Evolutionary conservation across 2,329 filamentous ascomycete genomes (phyloP), one percentile per base, ranked within the genome.

Genomic region (Phialophora tarda): DNA sequence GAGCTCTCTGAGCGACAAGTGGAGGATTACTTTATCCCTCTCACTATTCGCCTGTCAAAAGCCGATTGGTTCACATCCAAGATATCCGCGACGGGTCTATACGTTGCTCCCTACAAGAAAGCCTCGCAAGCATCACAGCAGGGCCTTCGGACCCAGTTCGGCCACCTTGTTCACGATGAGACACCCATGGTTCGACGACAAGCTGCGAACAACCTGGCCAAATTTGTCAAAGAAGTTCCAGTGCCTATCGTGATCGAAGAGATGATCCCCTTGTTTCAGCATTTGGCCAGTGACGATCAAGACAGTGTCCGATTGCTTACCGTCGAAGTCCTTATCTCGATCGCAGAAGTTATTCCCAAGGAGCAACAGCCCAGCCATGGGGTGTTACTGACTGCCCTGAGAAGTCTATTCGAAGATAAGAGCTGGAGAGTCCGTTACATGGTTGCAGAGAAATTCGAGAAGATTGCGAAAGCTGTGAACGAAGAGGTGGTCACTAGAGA

Each of bases 51-150:
- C 77, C 91, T 99, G 69, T 96, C 95, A 72, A 99, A 98, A 86
- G 95, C 95, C 81, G 95, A 99, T 82, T 99, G 95, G 95, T 99
- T 99, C 81, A 99, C 95, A 65, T 98, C 95, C 71, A 99, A 98
- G 83, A 95, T 99, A 71, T 99, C 95, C 34, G 95, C 94, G 69
- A 97, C 94, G 71, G 95, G 95, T 70, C 90, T 99, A 70, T 99
- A 94, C 83, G 95, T 91, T 78, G 88, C 89, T 57, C 94, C 95
- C 71, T 99, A 99, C 84, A 90, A 89, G 75, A 96, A 96, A 84
- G 92, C 95, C 67, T 90, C 92, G 63, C 86, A 90, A 59, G 85
- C 89, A n/a, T 88, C 93, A 72, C 95, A 99, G 82, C 92, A 97
- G 82, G 90, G 89, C 74, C 89, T 99, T 66, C 88, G 95, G 76